phyloP scores from a whole-genome alignment of 116 monocot genomes.

The Phalaenopsis hybrid region DNA sequence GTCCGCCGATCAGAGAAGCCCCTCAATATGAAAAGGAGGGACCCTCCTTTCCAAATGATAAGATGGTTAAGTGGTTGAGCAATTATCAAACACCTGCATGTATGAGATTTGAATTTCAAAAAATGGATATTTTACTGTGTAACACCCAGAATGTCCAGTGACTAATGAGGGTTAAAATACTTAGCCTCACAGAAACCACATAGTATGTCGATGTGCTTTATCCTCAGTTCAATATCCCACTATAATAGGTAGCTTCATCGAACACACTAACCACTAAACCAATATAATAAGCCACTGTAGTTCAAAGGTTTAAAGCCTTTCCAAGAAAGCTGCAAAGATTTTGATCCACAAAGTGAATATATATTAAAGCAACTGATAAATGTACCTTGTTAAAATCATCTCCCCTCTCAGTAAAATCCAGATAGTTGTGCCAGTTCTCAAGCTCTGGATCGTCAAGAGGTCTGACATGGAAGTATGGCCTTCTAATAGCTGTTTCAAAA shows the following conservation, averaged over 20 bases:
- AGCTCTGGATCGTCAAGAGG: conserved; percentile 97
- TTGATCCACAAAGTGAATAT: conserved; percentile 7
- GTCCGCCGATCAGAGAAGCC: conserved; percentile 85
- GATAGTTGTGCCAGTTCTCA: conserved; percentile 99
- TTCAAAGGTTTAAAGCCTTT: conserved; percentile 4
- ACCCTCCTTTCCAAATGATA: conserved; percentile 70
- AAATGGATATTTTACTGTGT: conserved; percentile 39
- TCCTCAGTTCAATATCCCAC: conserved; percentile 88
- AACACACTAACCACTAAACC: conserved; percentile 81
- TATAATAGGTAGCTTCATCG: conserved; percentile 87
- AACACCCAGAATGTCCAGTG: conserved; percentile 83
- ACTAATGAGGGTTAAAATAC: conserved; percentile 91
- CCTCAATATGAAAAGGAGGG: conserved; percentile 82
- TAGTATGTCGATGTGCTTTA: conserved; percentile 66
- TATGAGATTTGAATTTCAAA: conserved; percentile 91
- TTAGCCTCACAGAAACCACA: conserved; percentile 96
- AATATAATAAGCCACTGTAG: conserved; percentile 32
- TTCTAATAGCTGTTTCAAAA: conserved; percentile 97
- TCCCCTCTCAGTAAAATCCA: conserved; percentile 91
- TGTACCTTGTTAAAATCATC: conserved; percentile 81
- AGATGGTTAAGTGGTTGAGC: conserved; percentile 95
- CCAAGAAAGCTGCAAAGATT: conserved; percentile 17
- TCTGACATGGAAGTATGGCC: conserved; percentile 98
- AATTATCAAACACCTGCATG: conserved; percentile 99
- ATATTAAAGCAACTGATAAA: not conserved